Percentiles rank a stretch among this genome's conserved stretches.
Evolutionary conservation across 2,329 filamentous ascomycete genomes (phyloP).

Genomic region (Ascochyta fabae): DNA sequence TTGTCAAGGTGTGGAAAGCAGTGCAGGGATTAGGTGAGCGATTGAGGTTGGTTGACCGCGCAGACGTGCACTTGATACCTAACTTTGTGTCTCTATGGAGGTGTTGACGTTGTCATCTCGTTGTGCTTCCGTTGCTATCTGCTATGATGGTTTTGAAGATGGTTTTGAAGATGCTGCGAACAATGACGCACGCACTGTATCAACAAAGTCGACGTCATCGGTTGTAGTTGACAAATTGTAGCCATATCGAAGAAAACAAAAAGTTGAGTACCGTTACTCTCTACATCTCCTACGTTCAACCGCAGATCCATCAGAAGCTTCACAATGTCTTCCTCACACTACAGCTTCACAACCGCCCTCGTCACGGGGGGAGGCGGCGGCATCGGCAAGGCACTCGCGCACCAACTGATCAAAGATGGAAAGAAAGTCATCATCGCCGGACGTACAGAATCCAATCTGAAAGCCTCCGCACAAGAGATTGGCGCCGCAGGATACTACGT

Average conservation of each 20-base stretch:
- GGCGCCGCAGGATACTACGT: constrained; percentile 59
- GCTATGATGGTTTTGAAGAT: neutral
- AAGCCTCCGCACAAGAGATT: constrained; percentile 53
- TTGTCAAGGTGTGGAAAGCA: constrained; percentile 18
- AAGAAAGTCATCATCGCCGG: constrained; percentile 62
- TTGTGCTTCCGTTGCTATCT: no score
- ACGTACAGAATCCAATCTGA: constrained; percentile 62
- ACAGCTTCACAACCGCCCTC: constrained; percentile 55
- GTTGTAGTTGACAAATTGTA: neutral
- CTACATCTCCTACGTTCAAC: neutral
- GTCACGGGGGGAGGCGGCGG: constrained; percentile 57
- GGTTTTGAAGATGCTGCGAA: neutral
- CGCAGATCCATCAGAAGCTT: neutral
- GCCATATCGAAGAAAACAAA: constrained; percentile 1
- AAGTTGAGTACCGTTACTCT: no score
- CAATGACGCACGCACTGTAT: constrained; percentile 1
- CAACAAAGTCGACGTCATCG: constrained; percentile 8
- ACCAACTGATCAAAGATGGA: constrained; percentile 53
- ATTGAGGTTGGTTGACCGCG: neutral
- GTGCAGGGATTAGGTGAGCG: constrained; percentile 1
- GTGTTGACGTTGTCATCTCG: no score
- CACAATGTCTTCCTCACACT: constrained; percentile 29
- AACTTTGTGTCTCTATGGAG: no score
- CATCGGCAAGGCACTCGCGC: constrained; percentile 58
- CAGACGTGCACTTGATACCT: neutral